These are phyloP conservation scores for Tolypocladium sp. DNA, from an alignment of 2,329 filamentous ascomycete genomes.

Conservation along the genomic window DNA sequence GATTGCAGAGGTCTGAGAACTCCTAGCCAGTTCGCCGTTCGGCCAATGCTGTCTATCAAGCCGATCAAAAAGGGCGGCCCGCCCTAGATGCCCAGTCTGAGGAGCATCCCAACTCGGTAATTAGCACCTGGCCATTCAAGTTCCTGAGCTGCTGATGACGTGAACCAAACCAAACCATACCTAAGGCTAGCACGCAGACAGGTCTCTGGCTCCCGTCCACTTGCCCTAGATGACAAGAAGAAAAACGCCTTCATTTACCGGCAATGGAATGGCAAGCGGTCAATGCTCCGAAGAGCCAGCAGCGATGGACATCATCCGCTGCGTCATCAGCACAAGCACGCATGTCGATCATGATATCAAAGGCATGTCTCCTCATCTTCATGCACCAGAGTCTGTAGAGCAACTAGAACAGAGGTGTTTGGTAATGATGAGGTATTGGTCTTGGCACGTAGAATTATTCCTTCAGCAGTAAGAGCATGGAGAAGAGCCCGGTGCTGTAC, in stretches of 20 bases:
- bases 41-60: not conserved
- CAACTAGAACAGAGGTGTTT: slow-evolving; percentile 39
- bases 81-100: no score
- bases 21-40: no score
- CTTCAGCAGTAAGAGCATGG: slow-evolving; percentile 47
- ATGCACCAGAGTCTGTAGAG: slow-evolving; percentile 40
- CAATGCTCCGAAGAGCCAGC: not conserved
- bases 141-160: not conserved
- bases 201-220: not conserved
- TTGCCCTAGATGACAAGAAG: not conserved
- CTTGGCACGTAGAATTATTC: slow-evolving; percentile 47
- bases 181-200: not conserved
- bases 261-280: not conserved
- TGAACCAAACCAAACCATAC: not conserved
- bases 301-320: not conserved
- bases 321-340: not conserved
- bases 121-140: not conserved
- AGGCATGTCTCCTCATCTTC: slow-evolving; percentile 41
- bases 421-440: slow-evolving; percentile 46
- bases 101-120: not conserved
- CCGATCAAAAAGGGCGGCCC: not conserved
- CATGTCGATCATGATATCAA: not conserved
- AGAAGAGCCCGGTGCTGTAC: slow-evolving; percentile 45
- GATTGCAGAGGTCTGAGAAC: not conserved
- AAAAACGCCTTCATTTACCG: not conserved